Percentiles rank a stretch among this genome's conserved stretches.
phyloP scores from a whole-genome alignment of 768 basidiomycete species.

The Auriscalpium microsporum region DNA sequence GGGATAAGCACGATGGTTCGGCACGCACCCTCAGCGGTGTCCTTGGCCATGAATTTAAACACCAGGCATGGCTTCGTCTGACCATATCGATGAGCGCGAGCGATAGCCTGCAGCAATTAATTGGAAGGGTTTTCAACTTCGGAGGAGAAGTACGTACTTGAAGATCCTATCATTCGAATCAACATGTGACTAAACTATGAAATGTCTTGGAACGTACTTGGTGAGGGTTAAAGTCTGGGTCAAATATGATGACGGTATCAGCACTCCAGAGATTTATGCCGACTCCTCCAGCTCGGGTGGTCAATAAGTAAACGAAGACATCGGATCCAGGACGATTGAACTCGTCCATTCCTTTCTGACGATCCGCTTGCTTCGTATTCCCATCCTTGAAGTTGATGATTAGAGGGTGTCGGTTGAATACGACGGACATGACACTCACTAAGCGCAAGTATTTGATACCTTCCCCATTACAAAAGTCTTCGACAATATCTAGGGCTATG shows the following conservation, averaged over 20 bases:
- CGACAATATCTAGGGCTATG: constrained; percentile 77
- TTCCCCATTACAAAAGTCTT: constrained; percentile 84
- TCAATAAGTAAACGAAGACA: constrained; percentile 83
- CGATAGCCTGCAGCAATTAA: constrained; percentile 61
- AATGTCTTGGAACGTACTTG: constrained; percentile 40
- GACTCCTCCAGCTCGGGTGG: constrained; percentile 61
- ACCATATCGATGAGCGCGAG: constrained; percentile 89
- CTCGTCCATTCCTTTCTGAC: constrained; percentile 92
- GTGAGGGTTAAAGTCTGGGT: constrained; percentile 99
- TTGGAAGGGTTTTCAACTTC: neutral
- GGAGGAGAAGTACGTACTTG: constrained; percentile 48
- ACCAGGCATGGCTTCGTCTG: constrained; percentile 92
- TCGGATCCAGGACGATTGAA: constrained; percentile 88
- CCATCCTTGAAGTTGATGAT: constrained; percentile 59
- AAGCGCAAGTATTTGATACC: constrained; percentile 71
- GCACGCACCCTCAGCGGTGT: constrained; percentile 74
- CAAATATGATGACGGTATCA: constrained; percentile 84
- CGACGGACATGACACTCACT: constrained; percentile 31
- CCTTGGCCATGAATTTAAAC: constrained; percentile 94
- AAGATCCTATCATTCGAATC: constrained; percentile 51
- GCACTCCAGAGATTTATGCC: constrained; percentile 58
- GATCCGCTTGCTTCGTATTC: constrained; percentile 69
- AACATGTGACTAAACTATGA: neutral
- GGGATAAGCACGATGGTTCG: neutral
- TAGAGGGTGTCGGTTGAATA: constrained; percentile 1